Conservation (phyloP, 2,329 filamentous ascomycete genomes). For the Pseudogymnoascus sp. region DNA sequence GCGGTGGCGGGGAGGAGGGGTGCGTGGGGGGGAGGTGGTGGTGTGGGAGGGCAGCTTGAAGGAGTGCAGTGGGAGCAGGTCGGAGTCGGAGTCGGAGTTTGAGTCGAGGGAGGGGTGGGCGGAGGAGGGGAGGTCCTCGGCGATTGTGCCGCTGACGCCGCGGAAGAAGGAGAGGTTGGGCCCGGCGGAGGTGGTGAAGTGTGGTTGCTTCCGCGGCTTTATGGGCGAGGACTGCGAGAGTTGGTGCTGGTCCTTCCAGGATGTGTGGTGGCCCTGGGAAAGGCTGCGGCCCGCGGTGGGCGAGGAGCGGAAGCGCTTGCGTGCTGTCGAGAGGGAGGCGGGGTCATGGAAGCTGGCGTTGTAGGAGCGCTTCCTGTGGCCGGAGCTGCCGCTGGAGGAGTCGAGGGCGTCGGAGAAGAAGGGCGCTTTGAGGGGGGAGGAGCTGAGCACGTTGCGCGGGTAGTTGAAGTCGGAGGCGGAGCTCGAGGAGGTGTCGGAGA, state of each 20-base stretch:
- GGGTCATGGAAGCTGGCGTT: conserved; percentile 48
- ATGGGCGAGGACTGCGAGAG: conserved; percentile 81
- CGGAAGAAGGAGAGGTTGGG: conserved; percentile 71
- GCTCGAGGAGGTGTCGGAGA: conserved; percentile 75
- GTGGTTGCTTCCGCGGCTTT: conserved; percentile 64
- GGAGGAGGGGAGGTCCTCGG: conserved; percentile 52
- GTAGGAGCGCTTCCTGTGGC: conserved; percentile 57
- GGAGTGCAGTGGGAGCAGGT: conserved; percentile 67
- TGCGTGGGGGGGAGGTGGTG: conserved; percentile 71
- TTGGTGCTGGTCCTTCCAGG: conserved; percentile 71
- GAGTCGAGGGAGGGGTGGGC: neutral
- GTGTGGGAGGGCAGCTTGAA: conserved; percentile 44
- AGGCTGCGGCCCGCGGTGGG: conserved; percentile 53
- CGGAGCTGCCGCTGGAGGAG: conserved; percentile 59
- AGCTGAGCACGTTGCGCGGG: conserved; percentile 59
- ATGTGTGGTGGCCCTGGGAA: conserved; percentile 41
- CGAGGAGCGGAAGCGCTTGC: conserved; percentile 64
- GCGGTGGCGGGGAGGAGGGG: conserved; percentile 58
- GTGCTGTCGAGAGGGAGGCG: conserved; percentile 41
- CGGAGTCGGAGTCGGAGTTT: conserved; percentile 69
- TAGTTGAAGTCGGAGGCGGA: conserved; percentile 71
- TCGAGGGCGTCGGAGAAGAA: conserved; percentile 73
- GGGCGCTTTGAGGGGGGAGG: conserved; percentile 73
- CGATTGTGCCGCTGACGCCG: conserved; percentile 46
- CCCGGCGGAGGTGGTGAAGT: conserved; percentile 63